Conservation (phyloP, 345 rosid species). For the Brassica napus region Da-Ae NC_063447.1:2390001-2390500, state of each 20-base stretch:
- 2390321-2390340: conserved; percentile 92
- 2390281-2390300: not conserved
- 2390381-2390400: conserved; percentile 98
- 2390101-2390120: not conserved
- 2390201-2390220: conserved; percentile 74
- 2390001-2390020: conserved; percentile 99
- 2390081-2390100: conserved; percentile 11
- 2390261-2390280: not conserved
- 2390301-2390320: conserved; percentile 61
- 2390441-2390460: conserved; percentile 40
- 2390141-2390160: conserved; percentile 89
- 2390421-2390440: conserved; percentile 35
- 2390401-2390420: conserved; percentile 81
- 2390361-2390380: conserved; percentile 77
- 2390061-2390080: conserved; percentile 87
- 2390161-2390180: conserved; percentile 98
- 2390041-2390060: conserved; percentile 92
- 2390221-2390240: conserved; percentile 21
- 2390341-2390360: conserved; percentile 94
- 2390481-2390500: not conserved
- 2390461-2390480: conserved; percentile 10
- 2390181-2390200: conserved; percentile 86
- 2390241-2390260: not conserved
- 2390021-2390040: conserved; percentile 88
- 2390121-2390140: conserved; percentile 1